These are phyloP conservation scores for Diospyros kaki DNA, from an alignment of 148 eudicot genomes.

Conservation along the genomic window DNA sequence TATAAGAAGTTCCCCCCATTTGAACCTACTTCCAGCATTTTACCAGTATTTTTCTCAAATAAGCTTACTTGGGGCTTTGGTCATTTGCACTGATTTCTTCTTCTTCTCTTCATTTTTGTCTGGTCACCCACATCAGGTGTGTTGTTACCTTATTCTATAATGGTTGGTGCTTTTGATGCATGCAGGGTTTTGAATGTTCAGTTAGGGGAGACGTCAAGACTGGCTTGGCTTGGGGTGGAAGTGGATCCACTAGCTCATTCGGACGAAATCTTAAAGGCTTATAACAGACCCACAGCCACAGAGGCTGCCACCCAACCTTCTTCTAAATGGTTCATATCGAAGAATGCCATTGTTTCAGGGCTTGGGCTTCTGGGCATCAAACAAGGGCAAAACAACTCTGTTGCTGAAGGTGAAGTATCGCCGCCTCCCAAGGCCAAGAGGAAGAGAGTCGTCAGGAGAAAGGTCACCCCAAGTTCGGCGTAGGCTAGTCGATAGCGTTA, in stretches of 20 bases:
- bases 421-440: conserved; percentile 64
- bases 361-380: conserved; percentile 81
- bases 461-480: conserved; percentile 48
- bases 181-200: conserved; percentile 76
- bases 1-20: not conserved
- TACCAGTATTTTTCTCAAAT: too few species aligned
- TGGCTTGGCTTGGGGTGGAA: conserved; percentile 89
- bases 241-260: conserved; percentile 80
- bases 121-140: not conserved
- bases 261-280: conserved; percentile 57
- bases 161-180: not conserved
- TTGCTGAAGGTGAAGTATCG: conserved; percentile 47
- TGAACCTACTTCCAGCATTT: not conserved
- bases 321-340: conserved; percentile 83
- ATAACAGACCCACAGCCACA: conserved; percentile 58
- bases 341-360: conserved; percentile 68
- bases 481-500: conserved; percentile 7
- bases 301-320: conserved; percentile 43
- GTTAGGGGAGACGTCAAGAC: conserved; percentile 78
- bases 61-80: too few species aligned
- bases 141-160: not conserved
- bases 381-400: conserved; percentile 43
- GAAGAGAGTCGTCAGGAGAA: conserved; percentile 72
- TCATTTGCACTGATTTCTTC: too few species aligned
- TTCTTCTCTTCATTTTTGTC: not conserved